Evolutionary conservation across 805 yeast species (phyloP), one percentile per base, ranked within the genome.

Genomic region (Schwanniomyces occidentalis): DNA sequence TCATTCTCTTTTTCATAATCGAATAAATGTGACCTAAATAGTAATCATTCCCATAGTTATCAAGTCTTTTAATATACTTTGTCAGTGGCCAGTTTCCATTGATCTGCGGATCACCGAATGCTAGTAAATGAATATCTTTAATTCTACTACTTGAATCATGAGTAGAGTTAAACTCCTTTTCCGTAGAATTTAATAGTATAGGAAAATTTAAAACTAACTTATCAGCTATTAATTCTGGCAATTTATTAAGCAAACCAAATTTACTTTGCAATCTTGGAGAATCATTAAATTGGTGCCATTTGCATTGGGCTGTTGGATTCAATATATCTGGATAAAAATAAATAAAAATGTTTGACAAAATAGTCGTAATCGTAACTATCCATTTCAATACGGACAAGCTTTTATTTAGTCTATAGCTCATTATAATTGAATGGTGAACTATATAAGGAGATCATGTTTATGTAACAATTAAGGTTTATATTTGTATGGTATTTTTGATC

Each of bases 51-150:
- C 96, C 99, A 52, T 61, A 83, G 36, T 85, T 84, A 54, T 93
- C 99, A 16, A 93, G 63, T 33, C 87, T 61, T 40, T 85, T 83
- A 38, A 86, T 68, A 51, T 81, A 79, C 9, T 82, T 76, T 1
- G 95, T 83, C 16, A 69, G 64, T 6, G 74, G 76, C 84, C 87
- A 80, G 47, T 81, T 77, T 2, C 99, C 99, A 42, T 91, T 85
- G 58, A 93, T 90, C 64, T 93, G 99, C 0, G 99, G 99, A 53
- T 93, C 99, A 5, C 98, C 99, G 58, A 89, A 82, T 5, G 95
- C 84, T 44, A 90, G 58, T 60, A 93, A 60, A 42, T 77, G 78
- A 33, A 90, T 73, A 46, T 75, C 79, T 8, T 67, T 54, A 4
- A 69, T 63, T 2, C 32, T 17, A n/a, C 38, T 41, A 22, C 33